These are phyloP conservation scores for Fusarium nelsonii DNA, from an alignment of 2,329 filamentous ascomycete genomes.

Conservation along the genomic window DNA sequence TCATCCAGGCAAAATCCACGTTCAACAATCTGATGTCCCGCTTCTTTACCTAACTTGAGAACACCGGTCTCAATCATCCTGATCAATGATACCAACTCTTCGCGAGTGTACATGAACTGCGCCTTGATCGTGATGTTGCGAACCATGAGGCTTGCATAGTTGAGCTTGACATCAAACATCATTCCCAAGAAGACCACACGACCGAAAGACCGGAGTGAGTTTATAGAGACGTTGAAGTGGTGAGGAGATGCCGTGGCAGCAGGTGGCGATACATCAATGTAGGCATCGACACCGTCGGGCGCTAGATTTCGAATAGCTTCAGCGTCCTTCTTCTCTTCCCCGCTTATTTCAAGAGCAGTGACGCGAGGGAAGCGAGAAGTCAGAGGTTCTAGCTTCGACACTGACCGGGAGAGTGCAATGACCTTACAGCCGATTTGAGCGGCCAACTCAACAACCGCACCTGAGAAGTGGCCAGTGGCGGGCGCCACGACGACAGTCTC, in stretches of 20 bases:
- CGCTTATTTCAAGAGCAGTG: constrained; percentile 18
- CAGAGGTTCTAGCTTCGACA: constrained; percentile 17
- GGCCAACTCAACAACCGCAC: constrained; percentile 27
- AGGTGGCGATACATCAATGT: constrained; percentile 36
- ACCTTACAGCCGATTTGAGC: constrained; percentile 38
- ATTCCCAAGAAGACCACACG: constrained; percentile 18
- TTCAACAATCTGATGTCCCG: constrained; percentile 30
- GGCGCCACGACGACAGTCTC: constrained; percentile 34
- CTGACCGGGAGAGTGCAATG: constrained; percentile 30
- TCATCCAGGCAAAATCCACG: constrained; percentile 15
- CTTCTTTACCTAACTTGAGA: constrained; percentile 26
- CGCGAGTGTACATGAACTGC: constrained; percentile 32
- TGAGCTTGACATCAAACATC: constrained; percentile 32
- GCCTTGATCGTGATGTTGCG: constrained; percentile 30
- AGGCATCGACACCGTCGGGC: constrained; percentile 25
- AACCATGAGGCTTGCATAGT: constrained; percentile 19
- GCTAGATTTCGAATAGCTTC: background rate
- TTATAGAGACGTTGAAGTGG: constrained; percentile 16
- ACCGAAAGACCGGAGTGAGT: background rate
- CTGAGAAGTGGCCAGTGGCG: constrained; percentile 38
- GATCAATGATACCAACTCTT: constrained; percentile 21
- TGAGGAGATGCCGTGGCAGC: constrained; percentile 16
- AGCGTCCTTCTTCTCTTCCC: constrained; percentile 18
- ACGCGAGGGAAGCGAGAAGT: constrained; percentile 8
- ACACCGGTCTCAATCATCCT: constrained; percentile 33